A percentile compares a stretch with the other conserved stretches of the same genome.
Conservation (phyloP, 805 yeast species). For the Saccharomycopsis sp. region DNA sequence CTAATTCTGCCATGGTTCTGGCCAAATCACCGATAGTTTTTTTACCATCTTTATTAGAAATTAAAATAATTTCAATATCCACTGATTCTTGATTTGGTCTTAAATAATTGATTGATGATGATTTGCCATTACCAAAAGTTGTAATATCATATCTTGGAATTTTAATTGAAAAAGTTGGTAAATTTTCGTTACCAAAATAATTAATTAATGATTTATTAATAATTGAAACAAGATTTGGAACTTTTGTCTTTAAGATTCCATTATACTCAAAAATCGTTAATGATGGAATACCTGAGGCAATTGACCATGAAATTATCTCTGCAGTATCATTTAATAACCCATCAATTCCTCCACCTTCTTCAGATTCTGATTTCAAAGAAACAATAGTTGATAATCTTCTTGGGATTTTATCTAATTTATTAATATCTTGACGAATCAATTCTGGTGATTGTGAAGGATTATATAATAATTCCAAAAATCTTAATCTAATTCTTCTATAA, state of each 20-base stretch:
- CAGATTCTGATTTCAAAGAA: constrained; percentile 61
- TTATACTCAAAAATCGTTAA: constrained; percentile 71
- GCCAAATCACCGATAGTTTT: constrained; percentile 84
- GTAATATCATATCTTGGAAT: constrained; percentile 57
- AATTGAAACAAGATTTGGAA: constrained; percentile 46
- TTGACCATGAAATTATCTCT: constrained; percentile 76
- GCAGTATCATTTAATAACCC: constrained; percentile 70
- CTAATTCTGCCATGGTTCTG: constrained; percentile 71
- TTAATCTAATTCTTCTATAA: constrained; percentile 42
- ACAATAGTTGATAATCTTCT: constrained; percentile 66
- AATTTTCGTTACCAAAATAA: constrained; percentile 63
- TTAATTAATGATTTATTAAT: constrained; percentile 48
- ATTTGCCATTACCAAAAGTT: constrained; percentile 30
- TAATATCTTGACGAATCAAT: constrained; percentile 74
- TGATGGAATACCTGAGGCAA: constrained; percentile 74
- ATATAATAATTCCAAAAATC: constrained; percentile 51
- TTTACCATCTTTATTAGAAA: constrained; percentile 77
- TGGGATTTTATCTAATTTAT: constrained; percentile 66
- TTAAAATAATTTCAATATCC: constrained; percentile 53
- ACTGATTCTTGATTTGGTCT: constrained; percentile 18
- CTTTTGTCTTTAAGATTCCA: constrained; percentile 44
- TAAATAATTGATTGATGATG: constrained; percentile 5
- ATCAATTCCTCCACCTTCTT: constrained; percentile 81
- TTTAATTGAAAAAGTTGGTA: constrained; percentile 52
- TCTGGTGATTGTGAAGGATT: constrained; percentile 73